Base-by-base conservation (phyloP, 345 rosid species). In the Gossypium herbaceum region DNA sequence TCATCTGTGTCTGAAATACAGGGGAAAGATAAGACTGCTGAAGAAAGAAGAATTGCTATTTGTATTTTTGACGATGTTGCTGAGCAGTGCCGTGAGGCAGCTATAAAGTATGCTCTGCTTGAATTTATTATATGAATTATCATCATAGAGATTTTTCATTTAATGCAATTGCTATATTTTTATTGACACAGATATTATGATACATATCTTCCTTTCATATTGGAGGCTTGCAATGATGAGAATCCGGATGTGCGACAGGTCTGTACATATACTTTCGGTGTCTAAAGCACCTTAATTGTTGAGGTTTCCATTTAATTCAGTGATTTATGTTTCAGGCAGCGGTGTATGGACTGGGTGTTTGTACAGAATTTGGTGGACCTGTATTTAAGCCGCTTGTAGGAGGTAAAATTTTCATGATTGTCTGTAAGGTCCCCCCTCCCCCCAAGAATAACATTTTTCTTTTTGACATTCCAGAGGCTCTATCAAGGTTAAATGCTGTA, bases 41-140 rank as follows among this genome's bases (percentile, higher is more conserved):
- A 93, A 79, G 99, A 96, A 88, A 90, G 99, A 82, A 93, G 99
- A 85, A 89, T 96, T 81, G 99, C 99, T 13, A 96, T 96, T 74
- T 96, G 99, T 87, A 96, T 96, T 41, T 96, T 96, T 85, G 99
- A 96, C 84, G 99, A 93, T 81, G 95, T 93, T 74, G 99, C 99
- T 1, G 99, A 93, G 83, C 99, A 93, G 77, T 96, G 99, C 81
- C 94, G 89, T 19, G 98, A 93, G 77, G 72, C 97, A 74, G 97
- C 99, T 73, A 90, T 90, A 4, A 96, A 90, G 99, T 96, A 91
- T 79, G 89, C 72, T 34, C 41, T 61, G 20, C 55, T 51, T 12
- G 68, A 12, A 56, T 55, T 48, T 27, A 67, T 75, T 13, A 25
- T 61, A 63, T 65, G 78, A 62, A 45, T 71, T 73, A 39, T 77